Evolutionary conservation across 495 filamentous ascomycete species (phyloP), one percentile per base, ranked within the genome.

Genomic region (Aspergillus baeticus): DNA sequence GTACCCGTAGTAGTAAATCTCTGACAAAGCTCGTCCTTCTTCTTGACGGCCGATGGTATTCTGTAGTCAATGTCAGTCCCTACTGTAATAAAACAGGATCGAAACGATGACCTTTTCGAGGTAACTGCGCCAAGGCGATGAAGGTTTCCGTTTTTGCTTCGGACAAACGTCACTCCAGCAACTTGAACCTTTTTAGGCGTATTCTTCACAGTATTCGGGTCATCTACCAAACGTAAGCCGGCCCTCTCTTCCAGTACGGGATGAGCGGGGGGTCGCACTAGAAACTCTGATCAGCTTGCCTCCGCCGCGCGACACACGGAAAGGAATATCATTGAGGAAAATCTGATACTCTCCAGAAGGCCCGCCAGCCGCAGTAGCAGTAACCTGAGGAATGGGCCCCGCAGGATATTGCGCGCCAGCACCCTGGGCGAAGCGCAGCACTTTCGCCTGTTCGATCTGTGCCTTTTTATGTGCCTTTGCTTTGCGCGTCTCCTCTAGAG

Each of bases 1-100:
- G 61, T 98, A 98, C 93, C 93, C 75, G 90, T 94, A 76, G 84
- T 87, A 72, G 91, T 87, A 68, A 96, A 98, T 69, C 84, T 82
- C 72, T 89, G 91, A 85, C 93, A 98, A 46, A 84, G 88, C 63
- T 90, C 84, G 73, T 85, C 72, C 62, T 86, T 81, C 73, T 91
- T 93, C 73, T 81, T 87, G 39, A 84, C 67, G 35, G 73, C 65
- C 45, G 72, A 80, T 54, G 79, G 63, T 66, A 68, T 74, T 58
- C 71, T 75, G 52, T 68, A 43, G 50, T 54, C 46, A 48, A 33
- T 39, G 58, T 73, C 34, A 75, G 70, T 59, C 42, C 42, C 18
- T n/a, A 35, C 15, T 59, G 31, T 15, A 38, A 10, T 10, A 18
- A 20, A 36, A 22, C 2, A 38, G 22, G 33, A 53, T 23, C 31